Base-by-base conservation (phyloP, 768 basidiomycete genomes). In the Tulasnella sp. region DNA sequence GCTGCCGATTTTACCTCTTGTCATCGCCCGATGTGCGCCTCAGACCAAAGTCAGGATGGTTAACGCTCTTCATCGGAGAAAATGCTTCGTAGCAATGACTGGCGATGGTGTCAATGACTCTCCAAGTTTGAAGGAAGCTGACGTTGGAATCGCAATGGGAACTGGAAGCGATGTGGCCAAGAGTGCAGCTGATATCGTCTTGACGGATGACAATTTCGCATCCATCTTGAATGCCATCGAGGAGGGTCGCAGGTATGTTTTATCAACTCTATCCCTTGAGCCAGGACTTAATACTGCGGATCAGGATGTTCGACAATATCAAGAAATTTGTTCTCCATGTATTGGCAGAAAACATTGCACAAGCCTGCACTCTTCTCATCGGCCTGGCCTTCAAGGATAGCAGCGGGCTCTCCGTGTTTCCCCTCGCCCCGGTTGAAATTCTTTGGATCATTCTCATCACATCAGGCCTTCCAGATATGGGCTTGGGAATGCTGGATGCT, bases 131-230 rank as follows among this genome's bases (percentile, higher is more conserved):
- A 75, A 74, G 58, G 72, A 67, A 0, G 68, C 73, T 1, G 72
- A 79, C 52, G 70, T 79, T 19, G 76, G 78, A 44, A 70, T 78
- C 8, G 72, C 73, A 3, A 71, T 74, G 65, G 73, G 70, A 13
- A 62, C 65, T n/a, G 72, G 72, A 28, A 68, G 66, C 25, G 71
- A 74, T 57, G 70, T 73, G 3, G 71, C 73, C 7, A 75, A 80
- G 59, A 73, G 76, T 53, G 78, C 78, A 4, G 71, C 78, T 5
- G 78, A 79, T 58, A 70, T 81, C 48, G 71, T 82, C 13, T 68
- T 83, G 13, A 69, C 79, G 43, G 74, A 79, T 50, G 76, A 78
- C 59, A 77, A 79, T 60, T 79, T 83, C 57, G 74, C 77, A 1
- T 75, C 77, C 1, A 80, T 82, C 54, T 69, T 77, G 43, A 70